Base-by-base conservation (phyloP, 2,329 filamentous ascomycete species). In the Trichoderma simmonsii region DNA sequence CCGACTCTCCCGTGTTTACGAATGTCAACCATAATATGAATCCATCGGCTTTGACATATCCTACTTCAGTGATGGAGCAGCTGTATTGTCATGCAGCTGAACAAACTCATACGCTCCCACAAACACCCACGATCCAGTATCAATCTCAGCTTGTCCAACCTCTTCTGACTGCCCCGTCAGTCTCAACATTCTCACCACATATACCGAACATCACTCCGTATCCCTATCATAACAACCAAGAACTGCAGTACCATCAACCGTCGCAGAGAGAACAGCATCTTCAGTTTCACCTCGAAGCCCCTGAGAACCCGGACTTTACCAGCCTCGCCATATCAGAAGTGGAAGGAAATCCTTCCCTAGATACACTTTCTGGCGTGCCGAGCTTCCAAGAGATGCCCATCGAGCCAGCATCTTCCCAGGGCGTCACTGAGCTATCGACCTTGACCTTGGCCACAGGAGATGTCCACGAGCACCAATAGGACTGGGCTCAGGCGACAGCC, bases 361-460 rank as follows among this genome's bases (percentile, higher is more conserved):
- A 65, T 7, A 18, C 26, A 21, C 14, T 56, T 5, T 34, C 51
- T 18, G 3, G 48, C 3, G n/a, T 12, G 1, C 11, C 57, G 14
- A 63, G 14, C 59, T 68, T 72, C 48, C 63, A 68, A 6, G 63
- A 63, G 18, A 28, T 72, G 11, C 64, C 64, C 26, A 63, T 63
- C 43, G 30, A 63, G 6, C 12, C 56, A 6, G 43, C 57, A 21
- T 43, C 30, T 12, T 57, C 30, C 3, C 32, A 56, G 3, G 15
- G 56, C 18, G 3, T 21, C n/a, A 34, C 39, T 7, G 26, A 57
- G 14, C 11, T 43, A 1, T 9, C 43, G 9, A 14, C 28, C 14
- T 36, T 36, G 34, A 36, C 3, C 9, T 3, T 34, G n/a, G 26
- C 24, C n/a, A 26, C 12, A 9, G 51, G 21, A 34, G 60, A 18